Evolutionary conservation across 192 early-diverging fungal species (phyloP).

Genomic region (Coemansia sp.): DNA sequence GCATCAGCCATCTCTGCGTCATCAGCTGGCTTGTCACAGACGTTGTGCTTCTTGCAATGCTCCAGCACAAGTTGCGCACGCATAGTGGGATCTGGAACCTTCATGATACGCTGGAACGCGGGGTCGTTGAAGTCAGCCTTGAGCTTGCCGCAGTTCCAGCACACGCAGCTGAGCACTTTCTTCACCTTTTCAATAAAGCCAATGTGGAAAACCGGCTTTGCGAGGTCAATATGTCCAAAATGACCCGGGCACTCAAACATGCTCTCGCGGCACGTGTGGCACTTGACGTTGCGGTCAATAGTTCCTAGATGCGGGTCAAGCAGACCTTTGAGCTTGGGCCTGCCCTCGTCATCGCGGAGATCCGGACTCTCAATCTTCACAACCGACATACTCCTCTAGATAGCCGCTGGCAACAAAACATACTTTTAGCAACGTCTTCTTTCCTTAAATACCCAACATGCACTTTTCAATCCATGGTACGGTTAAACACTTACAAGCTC

Average conservation of each 20-base stretch:
- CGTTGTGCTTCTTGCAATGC: conserved; percentile 76
- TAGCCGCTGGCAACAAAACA: not conserved
- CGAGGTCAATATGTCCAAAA: conserved; percentile 96
- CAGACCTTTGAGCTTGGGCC: conserved; percentile 84
- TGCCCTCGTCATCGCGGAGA: conserved; percentile 77
- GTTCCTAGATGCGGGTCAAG: conserved; percentile 95
- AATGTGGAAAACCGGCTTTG: conserved; percentile 92
- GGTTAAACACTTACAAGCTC: conserved; percentile 79
- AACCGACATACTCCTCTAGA: conserved; percentile 95
- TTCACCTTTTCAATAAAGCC: conserved; percentile 94
- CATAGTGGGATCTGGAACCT: conserved; percentile 65
- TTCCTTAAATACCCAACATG: not conserved
- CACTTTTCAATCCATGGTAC: not conserved
- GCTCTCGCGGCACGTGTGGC: conserved; percentile 91
- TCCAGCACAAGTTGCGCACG: conserved; percentile 87
- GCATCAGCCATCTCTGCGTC: conserved; percentile 43
- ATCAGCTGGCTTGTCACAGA: conserved; percentile 73
- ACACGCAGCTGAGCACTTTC: conserved; percentile 96
- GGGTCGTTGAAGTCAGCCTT: conserved; percentile 78
- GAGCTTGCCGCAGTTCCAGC: conserved; percentile 90
- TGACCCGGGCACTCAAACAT: conserved; percentile 97
- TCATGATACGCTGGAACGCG: conserved; percentile 65
- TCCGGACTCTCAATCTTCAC: conserved; percentile 91
- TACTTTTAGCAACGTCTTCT: conserved; percentile 1
- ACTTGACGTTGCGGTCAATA: conserved; percentile 96